A percentile compares a stretch with the other conserved stretches of the same genome.
These are phyloP conservation scores for Zygnema circumcarinatum DNA, from an alignment of 139 green algal species.

Conservation along the genomic window DNA sequence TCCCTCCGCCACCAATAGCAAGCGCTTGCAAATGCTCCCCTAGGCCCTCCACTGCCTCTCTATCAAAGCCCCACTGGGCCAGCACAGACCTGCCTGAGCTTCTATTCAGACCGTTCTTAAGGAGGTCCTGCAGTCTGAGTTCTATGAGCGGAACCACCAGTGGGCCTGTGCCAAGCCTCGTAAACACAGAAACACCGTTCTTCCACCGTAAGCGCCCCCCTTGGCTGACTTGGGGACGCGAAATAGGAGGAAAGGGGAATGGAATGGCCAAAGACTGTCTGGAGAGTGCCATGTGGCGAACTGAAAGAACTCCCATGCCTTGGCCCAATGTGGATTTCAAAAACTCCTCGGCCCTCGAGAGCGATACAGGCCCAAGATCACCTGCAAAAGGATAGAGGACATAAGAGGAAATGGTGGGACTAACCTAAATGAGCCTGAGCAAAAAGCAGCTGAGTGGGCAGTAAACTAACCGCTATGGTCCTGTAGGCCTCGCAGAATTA, in stretches of 20 bases:
- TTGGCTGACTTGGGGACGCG: not conserved
- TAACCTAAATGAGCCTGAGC: too few relatives aligned
- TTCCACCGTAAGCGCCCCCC: not conserved
- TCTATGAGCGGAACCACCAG: conserved; percentile 1
- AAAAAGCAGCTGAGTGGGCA: too few relatives aligned
- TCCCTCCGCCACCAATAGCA: not conserved
- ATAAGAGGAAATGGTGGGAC: too few relatives aligned
- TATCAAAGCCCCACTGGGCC: not conserved
- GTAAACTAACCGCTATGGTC: too few relatives aligned
- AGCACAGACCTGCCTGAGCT: not conserved
- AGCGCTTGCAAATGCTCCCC: conserved; percentile 3
- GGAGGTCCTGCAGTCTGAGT: not conserved
- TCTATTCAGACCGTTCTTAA: not conserved
- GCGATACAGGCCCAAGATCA: too few relatives aligned
- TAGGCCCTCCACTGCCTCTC: not conserved
- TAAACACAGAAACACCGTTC: not conserved
- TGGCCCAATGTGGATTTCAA: too few relatives aligned
- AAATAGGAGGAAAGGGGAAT: conserved; percentile 40
- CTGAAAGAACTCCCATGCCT: not conserved
- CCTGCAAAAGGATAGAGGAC: too few relatives aligned
- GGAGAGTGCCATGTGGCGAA: conserved; percentile 25
- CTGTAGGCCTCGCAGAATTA: not conserved
- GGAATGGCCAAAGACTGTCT: conserved; percentile 37
- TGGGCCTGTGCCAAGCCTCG: not conserved
- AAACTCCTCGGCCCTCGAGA: too few relatives aligned